Evolutionary conservation across 371 early-diverging fungal genomes (phyloP), one percentile per base, ranked within the genome.

Genomic region (Phascolomyces articulosus): DNA sequence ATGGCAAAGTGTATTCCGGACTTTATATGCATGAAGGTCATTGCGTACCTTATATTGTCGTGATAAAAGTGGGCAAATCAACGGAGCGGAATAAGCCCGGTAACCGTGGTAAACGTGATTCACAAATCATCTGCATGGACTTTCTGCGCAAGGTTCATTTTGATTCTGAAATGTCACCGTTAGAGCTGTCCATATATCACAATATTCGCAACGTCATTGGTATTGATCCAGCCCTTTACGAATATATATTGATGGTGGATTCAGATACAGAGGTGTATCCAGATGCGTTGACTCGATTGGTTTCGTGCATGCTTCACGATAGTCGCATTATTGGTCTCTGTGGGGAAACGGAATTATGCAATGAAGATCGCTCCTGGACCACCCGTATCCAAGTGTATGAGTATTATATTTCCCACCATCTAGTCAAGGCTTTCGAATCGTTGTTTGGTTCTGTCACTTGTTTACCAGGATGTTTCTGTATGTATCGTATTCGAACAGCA

Each of bases 91-190:
- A 89, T 60, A 93, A 93, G 68, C 92, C 96, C 9, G 96, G 96
- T n/a, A 98, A 99, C 71, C 87, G 99, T 63, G 99, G 99, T 67
- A 99, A 99, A 75, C 91, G 99, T 63, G 99, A 99, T 80, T 96
- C 96, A 23, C 99, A 99, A 77, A 91, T 99, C 54, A 88, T 99
- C 61, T 80, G 98, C 51, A 98, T 99, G 98, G 89, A 91, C 58
- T 99, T 98, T 83, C 87, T 98, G 67, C 87, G 89, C 68, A 92
- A 93, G 68, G 89, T 97, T 40, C 87, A 92, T 58, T 96, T 95
- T 80, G 88, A 96, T 61, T 94, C 95, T 62, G 90, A 93, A 51
- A 92, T 98, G 95, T 93, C 93, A 0, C 92, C 96, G 10, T 79
- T 99, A 40, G 98, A 99, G 75, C 87, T 90, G 64, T 97, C 96